These are phyloP conservation scores for Paramecium bursaria DNA, from an alignment of 73 alveolate species.

Conservation along the genomic window DNA sequence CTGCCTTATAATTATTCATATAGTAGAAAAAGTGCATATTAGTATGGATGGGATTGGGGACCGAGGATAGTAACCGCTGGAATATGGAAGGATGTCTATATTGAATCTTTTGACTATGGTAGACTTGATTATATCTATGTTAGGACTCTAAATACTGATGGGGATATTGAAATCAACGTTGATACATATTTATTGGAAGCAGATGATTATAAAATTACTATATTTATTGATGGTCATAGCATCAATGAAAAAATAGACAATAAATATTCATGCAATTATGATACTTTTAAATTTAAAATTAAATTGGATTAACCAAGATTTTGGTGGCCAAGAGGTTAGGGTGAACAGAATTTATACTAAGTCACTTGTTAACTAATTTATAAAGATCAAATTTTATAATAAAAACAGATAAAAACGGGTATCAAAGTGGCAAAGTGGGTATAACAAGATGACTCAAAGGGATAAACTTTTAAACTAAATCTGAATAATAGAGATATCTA, in stretches of 20 bases:
- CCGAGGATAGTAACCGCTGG: conserved; percentile 81
- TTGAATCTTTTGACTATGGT: conserved; percentile 63
- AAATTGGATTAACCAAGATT: neutral
- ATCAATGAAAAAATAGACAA: too few relatives aligned
- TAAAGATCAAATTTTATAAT: too few relatives aligned
- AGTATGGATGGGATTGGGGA: conserved; percentile 88
- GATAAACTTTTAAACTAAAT: conserved; percentile 75
- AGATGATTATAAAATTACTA: neutral
- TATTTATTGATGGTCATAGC: neutral
- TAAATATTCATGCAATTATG: conserved; percentile 8
- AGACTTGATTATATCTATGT: conserved; percentile 36
- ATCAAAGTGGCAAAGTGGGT: conserved; percentile 68
- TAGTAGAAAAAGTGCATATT: conserved; percentile 78
- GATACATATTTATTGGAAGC: conserved; percentile 6
- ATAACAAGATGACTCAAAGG: conserved; percentile 74
- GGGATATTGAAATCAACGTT: conserved; percentile 13
- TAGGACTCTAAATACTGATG: neutral
- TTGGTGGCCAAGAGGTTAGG: conserved; percentile 59
- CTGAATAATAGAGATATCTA: conserved; percentile 82
- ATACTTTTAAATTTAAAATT: neutral
- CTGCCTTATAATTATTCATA: conserved; percentile 71
- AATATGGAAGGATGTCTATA: conserved; percentile 75
- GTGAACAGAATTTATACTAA: conserved; percentile 13
- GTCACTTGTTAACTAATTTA: too few relatives aligned
- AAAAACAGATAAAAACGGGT: conserved; percentile 67